phyloP scores from a whole-genome alignment of 805 yeast genomes.

The Metschnikowia gruessii region DNA sequence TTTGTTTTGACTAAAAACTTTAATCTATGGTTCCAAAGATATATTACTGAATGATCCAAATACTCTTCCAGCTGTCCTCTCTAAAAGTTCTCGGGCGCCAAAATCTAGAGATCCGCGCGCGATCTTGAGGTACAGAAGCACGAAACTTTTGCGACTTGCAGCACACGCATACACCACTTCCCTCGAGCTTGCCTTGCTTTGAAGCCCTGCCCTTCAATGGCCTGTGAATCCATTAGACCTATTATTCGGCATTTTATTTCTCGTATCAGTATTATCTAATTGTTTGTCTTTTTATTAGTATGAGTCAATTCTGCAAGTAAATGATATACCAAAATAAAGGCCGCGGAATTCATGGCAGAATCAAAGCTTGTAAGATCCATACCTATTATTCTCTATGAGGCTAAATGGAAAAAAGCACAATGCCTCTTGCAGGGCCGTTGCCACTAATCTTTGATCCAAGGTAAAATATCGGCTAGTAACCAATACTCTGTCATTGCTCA shows the following conservation, averaged over 20 bases:
- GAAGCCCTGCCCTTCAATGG: not conserved
- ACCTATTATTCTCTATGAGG: conserved; percentile 9
- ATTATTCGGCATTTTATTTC: not conserved
- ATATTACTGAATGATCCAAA: too few species aligned
- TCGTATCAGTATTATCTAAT: not conserved
- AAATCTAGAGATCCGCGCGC: too few species aligned
- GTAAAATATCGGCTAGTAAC: conserved; percentile 28
- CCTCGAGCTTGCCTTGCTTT: not conserved
- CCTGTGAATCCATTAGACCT: not conserved
- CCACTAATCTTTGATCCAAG: conserved; percentile 28
- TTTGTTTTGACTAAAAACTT: too few species aligned
- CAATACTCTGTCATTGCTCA: conserved; percentile 36
- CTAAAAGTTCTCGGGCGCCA: too few species aligned
- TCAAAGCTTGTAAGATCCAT: conserved; percentile 19
- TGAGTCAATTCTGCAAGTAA: not conserved
- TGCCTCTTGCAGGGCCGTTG: conserved; percentile 36
- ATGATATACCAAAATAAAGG: not conserved
- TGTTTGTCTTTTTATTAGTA: not conserved
- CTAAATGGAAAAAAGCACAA: conserved; percentile 20
- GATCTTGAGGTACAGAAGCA: too few species aligned
- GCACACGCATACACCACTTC: too few species aligned
- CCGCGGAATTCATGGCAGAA: not conserved
- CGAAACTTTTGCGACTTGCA: too few species aligned
- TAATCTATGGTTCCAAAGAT: too few species aligned
- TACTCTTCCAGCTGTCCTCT: too few species aligned